phyloP scores from a whole-genome alignment of 2,329 filamentous ascomycete genomes.

The Cryphonectria naterciae region DNA sequence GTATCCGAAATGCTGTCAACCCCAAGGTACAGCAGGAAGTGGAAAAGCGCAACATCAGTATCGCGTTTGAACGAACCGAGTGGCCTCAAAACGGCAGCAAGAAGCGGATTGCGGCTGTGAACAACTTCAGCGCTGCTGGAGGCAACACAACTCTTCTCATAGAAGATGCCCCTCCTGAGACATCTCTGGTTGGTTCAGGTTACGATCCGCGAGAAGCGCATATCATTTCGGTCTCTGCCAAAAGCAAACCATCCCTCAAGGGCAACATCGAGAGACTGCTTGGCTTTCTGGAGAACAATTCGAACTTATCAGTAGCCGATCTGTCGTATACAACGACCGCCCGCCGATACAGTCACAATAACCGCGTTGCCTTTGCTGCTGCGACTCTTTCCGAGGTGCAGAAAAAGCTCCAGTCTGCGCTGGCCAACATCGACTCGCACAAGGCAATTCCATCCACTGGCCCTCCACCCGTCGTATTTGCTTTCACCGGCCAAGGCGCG shows the following conservation, averaged over 20 bases:
- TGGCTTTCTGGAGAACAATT: conserved; percentile 46
- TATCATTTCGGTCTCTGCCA: conserved; percentile 51
- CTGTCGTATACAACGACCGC: conserved; percentile 61
- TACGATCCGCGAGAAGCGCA: conserved; percentile 47
- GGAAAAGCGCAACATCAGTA: background rate
- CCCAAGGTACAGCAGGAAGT: conserved; percentile 15
- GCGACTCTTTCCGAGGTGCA: conserved; percentile 33
- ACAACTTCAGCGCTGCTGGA: conserved; percentile 21
- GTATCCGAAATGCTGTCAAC: conserved; percentile 44
- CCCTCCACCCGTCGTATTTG: conserved; percentile 41
- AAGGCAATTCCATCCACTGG: conserved; percentile 33
- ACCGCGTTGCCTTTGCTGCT: conserved; percentile 37
- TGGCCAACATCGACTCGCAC: conserved; percentile 29
- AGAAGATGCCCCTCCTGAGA: conserved; percentile 2
- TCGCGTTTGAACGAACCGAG: background rate
- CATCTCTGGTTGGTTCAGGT: background rate
- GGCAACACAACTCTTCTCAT: conserved; percentile 12
- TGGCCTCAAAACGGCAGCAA: background rate
- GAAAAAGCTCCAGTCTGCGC: conserved; percentile 30
- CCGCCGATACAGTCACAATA: conserved; percentile 41
- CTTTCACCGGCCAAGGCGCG: conserved; percentile 52
- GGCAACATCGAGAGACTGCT: conserved; percentile 44
- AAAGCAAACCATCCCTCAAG: conserved; percentile 45
- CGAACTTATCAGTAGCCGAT: conserved; percentile 44
- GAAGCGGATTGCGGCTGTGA: background rate